Percentiles rank a stretch among this genome's conserved stretches.
phyloP scores from a whole-genome alignment of 2,329 filamentous ascomycete species.

The Arthrobotrys musiformis region DNA sequence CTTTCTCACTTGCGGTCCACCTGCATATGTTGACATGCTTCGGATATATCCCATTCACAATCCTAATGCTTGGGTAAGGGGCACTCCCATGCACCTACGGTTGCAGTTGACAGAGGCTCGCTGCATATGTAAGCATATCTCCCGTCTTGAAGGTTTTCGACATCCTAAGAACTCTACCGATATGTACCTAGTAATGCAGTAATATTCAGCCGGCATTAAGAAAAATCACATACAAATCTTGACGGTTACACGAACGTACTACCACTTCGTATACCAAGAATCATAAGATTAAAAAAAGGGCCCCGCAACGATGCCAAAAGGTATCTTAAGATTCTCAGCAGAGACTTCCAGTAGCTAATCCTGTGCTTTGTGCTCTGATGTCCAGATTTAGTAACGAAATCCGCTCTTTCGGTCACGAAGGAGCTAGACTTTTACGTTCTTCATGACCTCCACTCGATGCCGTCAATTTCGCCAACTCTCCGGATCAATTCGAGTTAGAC shows the following conservation, averaged over 20 bases:
- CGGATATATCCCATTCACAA: conserved; percentile 4
- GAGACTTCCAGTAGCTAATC: not conserved
- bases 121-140: conserved; percentile 16
- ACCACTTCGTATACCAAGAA: too few relatives aligned
- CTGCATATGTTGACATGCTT: conserved; percentile 23
- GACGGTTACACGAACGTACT: conserved; percentile 1
- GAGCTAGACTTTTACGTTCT: too few relatives aligned
- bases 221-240: not conserved
- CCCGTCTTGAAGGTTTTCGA: conserved; percentile 7
- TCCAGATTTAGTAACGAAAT: conserved; percentile 6
- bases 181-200: not conserved
- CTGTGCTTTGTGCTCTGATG: not conserved
- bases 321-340: not conserved
- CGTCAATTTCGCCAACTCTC: conserved; percentile 14
- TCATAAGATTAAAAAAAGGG: not conserved
- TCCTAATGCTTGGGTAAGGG: conserved; percentile 5
- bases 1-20: not conserved
- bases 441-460: not conserved
- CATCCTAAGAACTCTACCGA: not conserved
- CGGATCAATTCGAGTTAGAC: conserved; percentile 19
- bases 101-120: conserved; percentile 28
- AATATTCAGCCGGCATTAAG: conserved; percentile 32
- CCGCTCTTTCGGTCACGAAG: too few relatives aligned
- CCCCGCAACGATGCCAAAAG: not conserved
- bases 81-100: not conserved